Evolutionary conservation across 257 asterid species (phyloP), one percentile per base, ranked within the genome.

Genomic region (Scutellaria barbata): DNA sequence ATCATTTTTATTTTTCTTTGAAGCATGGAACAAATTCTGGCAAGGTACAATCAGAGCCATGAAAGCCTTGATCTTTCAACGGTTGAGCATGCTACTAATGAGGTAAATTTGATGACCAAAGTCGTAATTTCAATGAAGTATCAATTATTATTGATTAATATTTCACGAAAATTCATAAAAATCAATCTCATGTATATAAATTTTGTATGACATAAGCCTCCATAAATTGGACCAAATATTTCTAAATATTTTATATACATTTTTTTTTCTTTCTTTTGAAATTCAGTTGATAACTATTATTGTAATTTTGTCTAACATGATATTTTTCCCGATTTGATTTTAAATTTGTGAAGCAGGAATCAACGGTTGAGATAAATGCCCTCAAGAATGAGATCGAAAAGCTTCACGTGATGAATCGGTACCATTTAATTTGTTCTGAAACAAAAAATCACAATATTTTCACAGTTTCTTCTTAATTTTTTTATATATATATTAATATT

Each of bases 1-100:
- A 47, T 13, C 4, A 25, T 14, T n/a, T 55, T 57, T 7, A 22
- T 67, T 47, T 30, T 33, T 45, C 63, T 55, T 16, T 67, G 76
- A 58, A 92, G 98, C 76, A 89, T 92, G 96, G 88, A 83, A 33
- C 84, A 77, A 43, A 90, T 92, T 46, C 69, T 92, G 16, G 71
- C 69, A 7, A 80, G 87, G 80, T 88, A 92, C 80, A 73, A 57
- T 45, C 68, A 72, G 25, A 72, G 51, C 16, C 59, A 76, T 22
- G 83, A 72, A 5, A 17, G 37, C 50, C 39, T 76, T 39, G 90
- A 82, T 17, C 74, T 60, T 63, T 75, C 79, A 14, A 14, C 72
- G 22, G 66, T 63, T 17, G 92, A 81, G 76, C 82, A 74, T 53
- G 77, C 63, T 10, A 18, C 52, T 5, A 63, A 66, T 52, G 76